Evolutionary conservation across 306 rosid species (phyloP).

Genomic region (Dalbergia oliveri): DNA sequence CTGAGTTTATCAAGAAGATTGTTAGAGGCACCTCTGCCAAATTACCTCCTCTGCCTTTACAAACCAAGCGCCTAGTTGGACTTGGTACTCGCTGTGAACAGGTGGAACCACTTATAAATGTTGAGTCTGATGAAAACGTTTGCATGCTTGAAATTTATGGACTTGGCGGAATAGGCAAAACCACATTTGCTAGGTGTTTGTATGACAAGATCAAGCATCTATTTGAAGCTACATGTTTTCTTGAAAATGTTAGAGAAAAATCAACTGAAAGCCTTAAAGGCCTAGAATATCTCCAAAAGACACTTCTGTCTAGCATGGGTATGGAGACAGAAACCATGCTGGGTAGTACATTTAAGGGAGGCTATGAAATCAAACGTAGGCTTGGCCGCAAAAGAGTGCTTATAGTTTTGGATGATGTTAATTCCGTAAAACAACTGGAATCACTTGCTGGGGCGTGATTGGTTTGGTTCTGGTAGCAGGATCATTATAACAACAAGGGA

Average conservation of each 20-base stretch:
- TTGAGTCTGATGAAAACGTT: background rate
- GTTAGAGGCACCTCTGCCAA: background rate
- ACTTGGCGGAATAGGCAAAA: slow-evolving; percentile 43
- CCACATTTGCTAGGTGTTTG: slow-evolving; percentile 19
- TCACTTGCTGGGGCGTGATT: slow-evolving; percentile 4
- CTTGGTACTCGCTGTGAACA: background rate
- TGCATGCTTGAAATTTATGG: slow-evolving; percentile 35
- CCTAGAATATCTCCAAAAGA: slow-evolving; percentile 7
- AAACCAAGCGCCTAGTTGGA: slow-evolving; percentile 1
- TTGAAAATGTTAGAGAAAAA: background rate
- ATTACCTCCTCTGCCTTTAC: background rate
- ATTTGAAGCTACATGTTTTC: slow-evolving; percentile 34
- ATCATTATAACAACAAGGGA: slow-evolving; percentile 46
- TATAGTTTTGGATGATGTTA: slow-evolving; percentile 42
- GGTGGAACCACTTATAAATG: slow-evolving; percentile 11
- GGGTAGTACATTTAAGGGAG: background rate
- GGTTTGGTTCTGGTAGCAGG: slow-evolving; percentile 41
- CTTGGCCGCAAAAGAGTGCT: slow-evolving; percentile 24
- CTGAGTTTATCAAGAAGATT: background rate
- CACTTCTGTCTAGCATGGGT: background rate
- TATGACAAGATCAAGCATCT: background rate
- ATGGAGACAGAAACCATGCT: background rate
- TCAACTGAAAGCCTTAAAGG: background rate
- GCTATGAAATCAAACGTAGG: background rate
- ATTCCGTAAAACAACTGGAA: background rate